Conservation (phyloP, 768 basidiomycete genomes). For the Lanmaoa rubissima region DNA sequence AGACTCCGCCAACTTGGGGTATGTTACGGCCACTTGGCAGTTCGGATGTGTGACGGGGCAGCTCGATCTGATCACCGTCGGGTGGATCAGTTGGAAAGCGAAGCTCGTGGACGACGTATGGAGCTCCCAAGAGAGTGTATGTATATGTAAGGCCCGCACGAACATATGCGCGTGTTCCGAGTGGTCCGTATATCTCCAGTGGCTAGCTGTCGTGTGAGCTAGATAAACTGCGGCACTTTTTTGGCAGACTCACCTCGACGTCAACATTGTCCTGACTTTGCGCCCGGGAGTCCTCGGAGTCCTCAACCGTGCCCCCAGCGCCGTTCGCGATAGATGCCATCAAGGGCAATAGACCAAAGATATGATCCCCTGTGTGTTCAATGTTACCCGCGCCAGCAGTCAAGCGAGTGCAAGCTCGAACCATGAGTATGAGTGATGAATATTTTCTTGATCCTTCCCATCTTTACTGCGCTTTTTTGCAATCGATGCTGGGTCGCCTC, state of each 20-base stretch:
- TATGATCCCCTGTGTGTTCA: constrained; percentile 66
- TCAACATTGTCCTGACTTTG: constrained; percentile 15
- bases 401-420: constrained; percentile 23
- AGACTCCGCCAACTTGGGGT: constrained; percentile 52
- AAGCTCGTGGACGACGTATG: constrained; percentile 84
- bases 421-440: constrained; percentile 92
- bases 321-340: constrained; percentile 72
- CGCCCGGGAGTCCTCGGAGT: constrained; percentile 56
- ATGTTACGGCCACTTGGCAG: constrained; percentile 63
- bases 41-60: constrained; percentile 55
- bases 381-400: not conserved
- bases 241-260: constrained; percentile 16
- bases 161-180: constrained; percentile 79
- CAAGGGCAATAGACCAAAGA: constrained; percentile 70
- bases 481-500: constrained; percentile 81
- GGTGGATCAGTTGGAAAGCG: constrained; percentile 59
- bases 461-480: constrained; percentile 69
- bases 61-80: constrained; percentile 45
- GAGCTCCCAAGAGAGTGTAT: constrained; percentile 58
- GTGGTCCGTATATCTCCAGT: constrained; percentile 83
- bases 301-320: constrained; percentile 62
- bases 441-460: constrained; percentile 77
- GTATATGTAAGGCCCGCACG: constrained; percentile 67
- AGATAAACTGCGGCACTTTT: not conserved
- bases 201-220: constrained; percentile 40